phyloP scores from a whole-genome alignment of 208 protist species.

The Crithidia acanthocephali region DNA sequence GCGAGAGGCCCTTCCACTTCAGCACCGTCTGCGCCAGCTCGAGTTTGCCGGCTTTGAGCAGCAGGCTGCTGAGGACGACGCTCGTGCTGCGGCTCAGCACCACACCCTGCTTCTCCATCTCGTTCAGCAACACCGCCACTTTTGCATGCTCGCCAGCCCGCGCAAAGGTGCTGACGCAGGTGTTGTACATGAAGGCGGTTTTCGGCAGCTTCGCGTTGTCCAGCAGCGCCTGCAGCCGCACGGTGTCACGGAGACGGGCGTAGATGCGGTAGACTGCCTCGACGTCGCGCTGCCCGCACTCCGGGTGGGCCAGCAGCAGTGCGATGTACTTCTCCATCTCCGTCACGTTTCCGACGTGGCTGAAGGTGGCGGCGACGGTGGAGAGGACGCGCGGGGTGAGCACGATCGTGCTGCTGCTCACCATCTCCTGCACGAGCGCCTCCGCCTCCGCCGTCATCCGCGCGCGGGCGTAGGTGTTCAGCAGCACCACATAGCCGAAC shows the following conservation, averaged over 20 bases:
- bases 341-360: conserved; percentile 58
- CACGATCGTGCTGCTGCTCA: conserved; percentile 49
- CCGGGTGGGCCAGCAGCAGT: conserved; percentile 76
- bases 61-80: conserved; percentile 83
- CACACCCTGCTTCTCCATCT: conserved; percentile 83
- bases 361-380: conserved; percentile 78
- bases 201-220: conserved; percentile 68
- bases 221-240: conserved; percentile 85
- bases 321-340: conserved; percentile 86
- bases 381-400: conserved; percentile 82
- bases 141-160: conserved; percentile 86
- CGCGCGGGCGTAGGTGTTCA: conserved; percentile 83
- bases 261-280: conserved; percentile 90
- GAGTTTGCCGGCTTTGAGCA: conserved; percentile 89
- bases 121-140: conserved; percentile 73
- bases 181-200: conserved; percentile 85
- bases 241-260: conserved; percentile 77
- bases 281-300: conserved; percentile 73
- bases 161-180: conserved; percentile 85
- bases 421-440: conserved; percentile 79
- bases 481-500: conserved; percentile 83
- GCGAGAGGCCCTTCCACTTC: conserved; percentile 76
- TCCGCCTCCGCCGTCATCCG: conserved; percentile 73
- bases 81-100: conserved; percentile 81
- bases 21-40: conserved; percentile 89